phyloP scores from a whole-genome alignment of 768 basidiomycete species.

The Pisolithus albus region DNA sequence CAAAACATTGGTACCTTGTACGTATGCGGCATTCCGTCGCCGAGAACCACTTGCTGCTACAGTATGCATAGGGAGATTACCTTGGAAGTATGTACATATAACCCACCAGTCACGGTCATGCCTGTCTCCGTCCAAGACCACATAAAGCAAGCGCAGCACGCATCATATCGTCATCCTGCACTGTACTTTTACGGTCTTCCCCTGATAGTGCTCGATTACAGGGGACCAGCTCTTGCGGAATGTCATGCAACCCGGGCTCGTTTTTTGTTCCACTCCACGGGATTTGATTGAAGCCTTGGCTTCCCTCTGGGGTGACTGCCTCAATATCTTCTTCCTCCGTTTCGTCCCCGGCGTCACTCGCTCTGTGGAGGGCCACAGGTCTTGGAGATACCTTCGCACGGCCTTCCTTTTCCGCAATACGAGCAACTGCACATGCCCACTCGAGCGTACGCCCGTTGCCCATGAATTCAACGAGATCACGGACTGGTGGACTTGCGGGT shows the following conservation, averaged over 20 bases:
- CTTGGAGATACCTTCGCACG: slow-evolving; percentile 8
- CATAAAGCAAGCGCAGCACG: slow-evolving; percentile 55
- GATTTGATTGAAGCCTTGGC: slow-evolving; percentile 36
- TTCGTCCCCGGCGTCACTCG: slow-evolving; percentile 31
- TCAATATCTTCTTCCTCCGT: slow-evolving; percentile 64
- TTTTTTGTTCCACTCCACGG: slow-evolving; percentile 26
- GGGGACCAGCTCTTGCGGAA: background rate
- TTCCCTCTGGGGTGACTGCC: slow-evolving; percentile 57
- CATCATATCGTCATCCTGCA: slow-evolving; percentile 61
- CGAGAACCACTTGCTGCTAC: too few relatives aligned
- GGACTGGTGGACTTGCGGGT: slow-evolving; percentile 27
- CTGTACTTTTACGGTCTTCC: slow-evolving; percentile 7
- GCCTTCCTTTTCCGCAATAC: slow-evolving; percentile 41
- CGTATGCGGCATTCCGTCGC: too few relatives aligned
- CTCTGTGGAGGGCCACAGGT: background rate
- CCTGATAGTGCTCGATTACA: background rate
- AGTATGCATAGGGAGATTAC: too few relatives aligned
- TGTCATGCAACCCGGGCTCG: background rate
- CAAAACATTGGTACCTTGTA: too few relatives aligned
- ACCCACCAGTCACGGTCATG: background rate
- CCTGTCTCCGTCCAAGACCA: slow-evolving; percentile 36
- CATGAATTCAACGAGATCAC: slow-evolving; percentile 24
- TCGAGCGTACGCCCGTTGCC: slow-evolving; percentile 23
- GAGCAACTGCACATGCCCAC: slow-evolving; percentile 37
- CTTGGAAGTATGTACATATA: background rate